phyloP scores from a whole-genome alignment of 441 rosid species.

The Erodium texanum region DNA sequence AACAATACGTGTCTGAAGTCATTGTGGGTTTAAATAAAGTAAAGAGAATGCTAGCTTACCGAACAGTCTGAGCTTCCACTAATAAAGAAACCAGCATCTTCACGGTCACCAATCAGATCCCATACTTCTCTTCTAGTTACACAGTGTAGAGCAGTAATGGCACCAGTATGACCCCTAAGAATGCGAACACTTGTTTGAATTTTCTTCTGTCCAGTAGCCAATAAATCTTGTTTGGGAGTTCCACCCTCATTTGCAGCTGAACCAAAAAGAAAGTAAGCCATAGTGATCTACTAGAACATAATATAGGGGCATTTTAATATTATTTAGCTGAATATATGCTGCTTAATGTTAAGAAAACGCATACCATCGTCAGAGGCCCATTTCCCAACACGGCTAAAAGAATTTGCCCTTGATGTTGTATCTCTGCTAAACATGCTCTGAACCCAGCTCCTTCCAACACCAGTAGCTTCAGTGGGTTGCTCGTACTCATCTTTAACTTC shows the following conservation, averaged over 20 bases:
- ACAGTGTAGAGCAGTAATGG: conserved; percentile 91
- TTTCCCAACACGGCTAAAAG: conserved; percentile 71
- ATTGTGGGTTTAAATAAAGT: conserved; percentile 14
- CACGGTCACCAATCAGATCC: conserved; percentile 97
- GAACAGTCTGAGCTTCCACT: conserved; percentile 95
- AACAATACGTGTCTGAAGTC: conserved; percentile 3
- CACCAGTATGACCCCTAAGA: conserved; percentile 87
- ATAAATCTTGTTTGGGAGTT: conserved; percentile 51
- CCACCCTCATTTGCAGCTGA: conserved; percentile 35
- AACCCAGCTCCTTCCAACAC: conserved; percentile 96
- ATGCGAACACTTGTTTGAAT: conserved; percentile 81
- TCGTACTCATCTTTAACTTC: conserved; percentile 65
- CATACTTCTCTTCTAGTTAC: conserved; percentile 97
- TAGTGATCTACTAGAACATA: not conserved
- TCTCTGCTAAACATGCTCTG: conserved; percentile 99
- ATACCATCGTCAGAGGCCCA: conserved; percentile 74
- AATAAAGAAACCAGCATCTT: conserved; percentile 98
- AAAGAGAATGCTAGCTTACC: conserved; percentile 37
- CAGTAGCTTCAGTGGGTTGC: conserved; percentile 93
- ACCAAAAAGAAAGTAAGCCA: conserved; percentile 9
- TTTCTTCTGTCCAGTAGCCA: conserved; percentile 81
- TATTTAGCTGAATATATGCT: not conserved
- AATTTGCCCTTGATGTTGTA: conserved; percentile 58
- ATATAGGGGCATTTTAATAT: not conserved
- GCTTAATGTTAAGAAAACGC: conserved; percentile 16